A percentile compares a stretch with the other conserved stretches of the same genome.
These are phyloP conservation scores for Chytriomyces sp. DNA, from an alignment of 192 early-diverging fungal species.

Conservation along the genomic window DNA sequence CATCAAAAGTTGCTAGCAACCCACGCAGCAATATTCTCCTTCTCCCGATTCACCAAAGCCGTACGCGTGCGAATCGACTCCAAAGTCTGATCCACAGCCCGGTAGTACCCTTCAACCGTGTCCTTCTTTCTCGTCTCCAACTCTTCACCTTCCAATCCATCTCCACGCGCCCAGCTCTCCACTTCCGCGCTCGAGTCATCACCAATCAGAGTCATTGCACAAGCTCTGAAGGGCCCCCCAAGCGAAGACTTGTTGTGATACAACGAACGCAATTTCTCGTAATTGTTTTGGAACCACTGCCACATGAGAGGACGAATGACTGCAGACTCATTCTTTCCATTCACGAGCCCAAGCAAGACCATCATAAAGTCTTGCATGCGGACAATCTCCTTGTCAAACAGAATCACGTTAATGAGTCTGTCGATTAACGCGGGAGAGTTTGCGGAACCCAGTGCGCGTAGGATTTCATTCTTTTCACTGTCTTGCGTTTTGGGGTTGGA, in stretches of 20 bases:
- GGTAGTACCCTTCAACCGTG: neutral
- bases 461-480: slow-evolving; percentile 43
- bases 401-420: slow-evolving; percentile 68
- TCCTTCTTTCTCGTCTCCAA: neutral
- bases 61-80: slow-evolving; percentile 15
- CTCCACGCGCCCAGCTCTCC: slow-evolving; percentile 12
- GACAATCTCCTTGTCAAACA: slow-evolving; percentile 71
- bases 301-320: slow-evolving; percentile 18
- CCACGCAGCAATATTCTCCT: neutral
- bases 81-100: slow-evolving; percentile 12
- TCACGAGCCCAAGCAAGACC: slow-evolving; percentile 6
- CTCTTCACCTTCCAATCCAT: neutral
- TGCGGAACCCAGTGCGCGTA: slow-evolving; percentile 57
- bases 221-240: neutral
- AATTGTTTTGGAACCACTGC: slow-evolving; percentile 33
- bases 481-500: slow-evolving; percentile 35
- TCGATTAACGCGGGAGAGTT: slow-evolving; percentile 54
- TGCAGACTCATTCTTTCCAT: neutral
- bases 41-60: neutral
- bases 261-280: neutral
- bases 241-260: neutral
- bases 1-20: neutral
- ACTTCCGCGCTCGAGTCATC: slow-evolving; percentile 2
- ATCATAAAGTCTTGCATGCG: slow-evolving; percentile 24
- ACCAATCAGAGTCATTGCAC: neutral